Evolutionary conservation across 1,139 yeast genomes (phyloP).

Genomic region (Scheffersomyces quercinus): DNA sequence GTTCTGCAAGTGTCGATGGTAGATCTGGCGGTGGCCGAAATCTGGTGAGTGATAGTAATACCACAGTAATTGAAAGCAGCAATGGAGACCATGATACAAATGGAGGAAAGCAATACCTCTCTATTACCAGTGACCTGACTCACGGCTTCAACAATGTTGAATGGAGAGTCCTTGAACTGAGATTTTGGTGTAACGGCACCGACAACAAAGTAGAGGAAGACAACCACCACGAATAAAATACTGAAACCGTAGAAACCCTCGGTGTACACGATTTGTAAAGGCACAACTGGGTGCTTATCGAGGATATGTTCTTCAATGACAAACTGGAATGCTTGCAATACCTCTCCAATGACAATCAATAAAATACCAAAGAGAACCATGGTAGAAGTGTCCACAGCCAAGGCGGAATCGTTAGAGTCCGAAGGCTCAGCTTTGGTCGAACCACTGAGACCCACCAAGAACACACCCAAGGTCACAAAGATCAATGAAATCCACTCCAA

Average conservation of each 20-base stretch:
- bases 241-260: slow-evolving; percentile 71
- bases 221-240: slow-evolving; percentile 45
- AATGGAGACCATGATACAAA: slow-evolving; percentile 70
- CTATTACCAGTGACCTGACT: slow-evolving; percentile 46
- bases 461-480: slow-evolving; percentile 66
- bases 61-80: slow-evolving; percentile 77
- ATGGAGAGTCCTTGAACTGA: slow-evolving; percentile 47
- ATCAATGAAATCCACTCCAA: slow-evolving; percentile 70
- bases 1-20: slow-evolving; percentile 83
- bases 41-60: slow-evolving; percentile 60
- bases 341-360: slow-evolving; percentile 61
- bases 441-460: slow-evolving; percentile 74
- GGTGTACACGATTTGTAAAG: slow-evolving; percentile 68
- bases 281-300: slow-evolving; percentile 53
- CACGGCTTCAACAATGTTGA: slow-evolving; percentile 57
- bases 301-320: slow-evolving; percentile 76
- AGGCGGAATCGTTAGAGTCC: slow-evolving; percentile 7
- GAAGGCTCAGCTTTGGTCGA: slow-evolving; percentile 23
- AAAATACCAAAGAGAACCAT: slow-evolving; percentile 54
- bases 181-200: slow-evolving; percentile 33
- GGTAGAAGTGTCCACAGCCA: slow-evolving; percentile 19
- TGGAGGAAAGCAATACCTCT: slow-evolving; percentile 51
- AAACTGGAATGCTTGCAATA: slow-evolving; percentile 73
- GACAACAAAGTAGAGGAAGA: slow-evolving; percentile 42
- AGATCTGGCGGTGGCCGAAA: slow-evolving; percentile 78